Percentiles rank a stretch among this genome's conserved stretches.
These are phyloP conservation scores for Pogostemon cablin DNA, from an alignment of 257 asterid species.

Conservation along the genomic window DNA sequence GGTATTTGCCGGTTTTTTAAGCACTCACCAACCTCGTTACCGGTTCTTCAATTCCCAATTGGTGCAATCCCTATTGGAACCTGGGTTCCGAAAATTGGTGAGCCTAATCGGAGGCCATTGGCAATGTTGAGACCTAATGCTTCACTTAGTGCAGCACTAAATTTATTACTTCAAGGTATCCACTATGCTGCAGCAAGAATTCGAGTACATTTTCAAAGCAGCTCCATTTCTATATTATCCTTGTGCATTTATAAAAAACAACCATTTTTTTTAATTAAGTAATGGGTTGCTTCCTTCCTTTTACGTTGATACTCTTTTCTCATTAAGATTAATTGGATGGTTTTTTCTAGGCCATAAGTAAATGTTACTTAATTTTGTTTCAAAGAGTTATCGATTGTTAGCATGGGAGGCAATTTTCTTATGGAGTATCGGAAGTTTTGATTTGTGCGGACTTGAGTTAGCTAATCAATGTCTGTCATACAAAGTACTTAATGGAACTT, in stretches of 20 bases:
- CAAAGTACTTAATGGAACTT: too few species aligned
- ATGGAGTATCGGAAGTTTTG: too few species aligned
- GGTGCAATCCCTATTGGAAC: conserved; percentile 75
- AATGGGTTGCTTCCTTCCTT: too few species aligned
- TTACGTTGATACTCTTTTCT: too few species aligned
- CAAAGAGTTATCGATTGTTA: neutral
- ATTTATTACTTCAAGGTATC: conserved; percentile 82
- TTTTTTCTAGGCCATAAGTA: neutral
- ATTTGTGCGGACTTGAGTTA: neutral
- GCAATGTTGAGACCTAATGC: conserved; percentile 84
- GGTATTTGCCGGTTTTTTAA: conserved; percentile 85
- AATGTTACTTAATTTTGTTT: neutral
- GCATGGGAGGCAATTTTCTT: neutral
- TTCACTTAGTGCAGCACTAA: conserved; percentile 77
- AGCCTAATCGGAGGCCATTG: conserved; percentile 69
- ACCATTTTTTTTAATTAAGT: too few species aligned
- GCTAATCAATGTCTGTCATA: neutral
- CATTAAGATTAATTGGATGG: too few species aligned
- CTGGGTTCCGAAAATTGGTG: conserved; percentile 91
- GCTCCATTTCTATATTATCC: conserved; percentile 1
- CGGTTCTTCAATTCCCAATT: conserved; percentile 73
- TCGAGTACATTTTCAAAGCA: conserved; percentile 10
- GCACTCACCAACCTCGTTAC: conserved; percentile 75
- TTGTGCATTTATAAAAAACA: neutral
- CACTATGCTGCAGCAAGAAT: neutral